Base-by-base conservation (phyloP, 2,329 filamentous ascomycete species). In the Epichloe gansuensis region DNA sequence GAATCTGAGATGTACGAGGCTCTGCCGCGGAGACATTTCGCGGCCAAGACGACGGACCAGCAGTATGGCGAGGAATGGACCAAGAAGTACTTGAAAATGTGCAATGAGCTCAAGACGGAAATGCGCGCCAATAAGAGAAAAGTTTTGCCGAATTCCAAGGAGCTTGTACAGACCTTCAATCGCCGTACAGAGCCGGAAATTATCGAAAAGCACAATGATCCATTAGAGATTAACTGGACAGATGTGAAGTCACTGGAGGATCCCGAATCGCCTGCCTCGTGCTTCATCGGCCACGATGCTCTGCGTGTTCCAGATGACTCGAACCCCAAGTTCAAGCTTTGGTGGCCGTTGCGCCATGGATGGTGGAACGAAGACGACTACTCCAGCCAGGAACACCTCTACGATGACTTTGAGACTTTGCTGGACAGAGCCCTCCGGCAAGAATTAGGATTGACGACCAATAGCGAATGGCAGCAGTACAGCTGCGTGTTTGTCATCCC, bases 401-500 rank as follows among this genome's bases (percentile, higher is more conserved):
- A 85, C 63, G 80, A 93, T 62, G 93, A 97, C 63, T 85, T 97
- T 52, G 87, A 93, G 60, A 81, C 85, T 12, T 84, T 97, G 35
- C 70, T 97, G 12, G 89, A 95, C 63, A 85, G 89, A 57, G 87
- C 89, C 1, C 84, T 98, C 61, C 84, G 84, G 57, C 81, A 80
- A n/a, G 89, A 97, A 62, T 75, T 97, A 8, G 87, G 86, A 1
- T 68, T 96, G 42, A 82, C 77, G 31, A 82, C 81, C 56, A 86
- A 86, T 61, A 86, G 84, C 60, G 83, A 91, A 49, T 94, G 90
- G 82, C 78, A 79, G 51, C 87, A 94, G 65, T 97, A 96, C 68
- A 93, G 87, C 61, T 96, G 89, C 60, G 90, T 96, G n/a, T 89
- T 97, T 62, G 84, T 98, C 56, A 94, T 98, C 46, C 93, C 93